A percentile compares a stretch with the other conserved stretches of the same genome.
phyloP scores from a whole-genome alignment of 23 red algal genomes.

The Gracilariopsis chorda region DNA sequence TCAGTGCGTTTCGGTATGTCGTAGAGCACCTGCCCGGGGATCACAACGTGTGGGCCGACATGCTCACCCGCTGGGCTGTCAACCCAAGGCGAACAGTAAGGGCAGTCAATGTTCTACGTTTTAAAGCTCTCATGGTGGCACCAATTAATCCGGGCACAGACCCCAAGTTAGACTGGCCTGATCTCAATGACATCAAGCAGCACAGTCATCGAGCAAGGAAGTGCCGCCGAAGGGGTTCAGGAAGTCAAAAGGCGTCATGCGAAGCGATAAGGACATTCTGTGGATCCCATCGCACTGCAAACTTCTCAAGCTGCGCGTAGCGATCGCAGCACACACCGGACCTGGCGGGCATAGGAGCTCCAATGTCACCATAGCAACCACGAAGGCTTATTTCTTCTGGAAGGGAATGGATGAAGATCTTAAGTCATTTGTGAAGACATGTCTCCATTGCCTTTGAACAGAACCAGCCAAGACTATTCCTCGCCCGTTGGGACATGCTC shows the following conservation, averaged over 20 bases:
- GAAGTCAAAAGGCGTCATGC: background rate
- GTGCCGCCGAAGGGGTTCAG: background rate
- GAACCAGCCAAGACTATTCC: background rate
- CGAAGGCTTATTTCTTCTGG: background rate
- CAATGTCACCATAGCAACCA: background rate
- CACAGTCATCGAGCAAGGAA: background rate
- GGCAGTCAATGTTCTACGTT: background rate
- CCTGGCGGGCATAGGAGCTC: background rate
- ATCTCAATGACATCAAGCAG: background rate
- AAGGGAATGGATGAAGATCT: background rate
- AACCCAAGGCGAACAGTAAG: background rate
- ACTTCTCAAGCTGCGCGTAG: background rate
- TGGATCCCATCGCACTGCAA: background rate
- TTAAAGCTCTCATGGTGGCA: background rate
- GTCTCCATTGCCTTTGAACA: background rate
- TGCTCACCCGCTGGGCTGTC: background rate
- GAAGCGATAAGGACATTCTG: background rate
- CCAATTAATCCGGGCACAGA: conserved; percentile 6
- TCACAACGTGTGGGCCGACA: too few relatives aligned
- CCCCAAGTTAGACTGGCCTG: background rate
- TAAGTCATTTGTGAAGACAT: background rate
- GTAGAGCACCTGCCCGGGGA: background rate
- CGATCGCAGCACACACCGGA: conserved; percentile 1
- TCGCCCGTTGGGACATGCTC: background rate
- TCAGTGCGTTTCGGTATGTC: background rate